Percentiles rank a stretch among this genome's conserved stretches.
phyloP scores from a whole-genome alignment of 2,329 filamentous ascomycete species.

The Hypoxylon sp. region DNA sequence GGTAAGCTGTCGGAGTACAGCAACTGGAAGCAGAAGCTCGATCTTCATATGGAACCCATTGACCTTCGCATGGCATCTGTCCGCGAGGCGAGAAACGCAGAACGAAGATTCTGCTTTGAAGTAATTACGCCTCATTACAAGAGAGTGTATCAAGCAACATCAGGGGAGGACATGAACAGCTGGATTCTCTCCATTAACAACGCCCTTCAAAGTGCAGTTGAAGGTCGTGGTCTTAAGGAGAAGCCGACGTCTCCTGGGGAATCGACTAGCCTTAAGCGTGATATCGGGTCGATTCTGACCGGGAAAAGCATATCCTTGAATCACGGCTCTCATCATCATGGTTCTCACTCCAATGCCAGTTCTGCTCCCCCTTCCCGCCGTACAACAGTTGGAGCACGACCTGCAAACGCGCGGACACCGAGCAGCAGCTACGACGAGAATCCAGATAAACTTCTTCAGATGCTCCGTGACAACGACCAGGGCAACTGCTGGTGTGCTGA shows the following conservation, averaged over 20 bases:
- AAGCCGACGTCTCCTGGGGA: constrained; percentile 64
- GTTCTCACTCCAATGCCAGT: constrained; percentile 64
- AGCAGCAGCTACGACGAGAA: constrained; percentile 84
- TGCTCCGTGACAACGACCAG: constrained; percentile 89
- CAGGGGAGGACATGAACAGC: constrained; percentile 96
- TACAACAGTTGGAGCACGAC: constrained; percentile 91
- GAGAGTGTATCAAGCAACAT: constrained; percentile 96
- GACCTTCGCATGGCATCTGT: constrained; percentile 98
- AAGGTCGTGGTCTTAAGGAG: constrained; percentile 77
- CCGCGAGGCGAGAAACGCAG: constrained; percentile 92
- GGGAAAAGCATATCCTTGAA: constrained; percentile 86
- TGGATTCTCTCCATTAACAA: constrained; percentile 99
- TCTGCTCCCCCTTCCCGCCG: constrained; percentile 78
- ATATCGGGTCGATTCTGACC: constrained; percentile 93
- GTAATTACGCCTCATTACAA: constrained; percentile 98
- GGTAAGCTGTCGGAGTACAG: constrained; percentile 98
- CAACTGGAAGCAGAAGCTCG: constrained; percentile 98
- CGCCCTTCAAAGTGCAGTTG: constrained; percentile 94
- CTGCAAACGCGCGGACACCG: constrained; percentile 76
- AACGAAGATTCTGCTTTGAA: constrained; percentile 97
- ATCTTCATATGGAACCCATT: constrained; percentile 98
- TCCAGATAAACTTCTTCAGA: constrained; percentile 87
- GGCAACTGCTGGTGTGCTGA: constrained; percentile 96
- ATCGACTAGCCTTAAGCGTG: constrained; percentile 76
- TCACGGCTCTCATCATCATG: constrained; percentile 66